A percentile compares a stretch with the other conserved stretches of the same genome.
These are phyloP conservation scores for Rhododendron griersonianum DNA, from an alignment of 148 eudicot genomes.

Conservation along the genomic window DNA sequence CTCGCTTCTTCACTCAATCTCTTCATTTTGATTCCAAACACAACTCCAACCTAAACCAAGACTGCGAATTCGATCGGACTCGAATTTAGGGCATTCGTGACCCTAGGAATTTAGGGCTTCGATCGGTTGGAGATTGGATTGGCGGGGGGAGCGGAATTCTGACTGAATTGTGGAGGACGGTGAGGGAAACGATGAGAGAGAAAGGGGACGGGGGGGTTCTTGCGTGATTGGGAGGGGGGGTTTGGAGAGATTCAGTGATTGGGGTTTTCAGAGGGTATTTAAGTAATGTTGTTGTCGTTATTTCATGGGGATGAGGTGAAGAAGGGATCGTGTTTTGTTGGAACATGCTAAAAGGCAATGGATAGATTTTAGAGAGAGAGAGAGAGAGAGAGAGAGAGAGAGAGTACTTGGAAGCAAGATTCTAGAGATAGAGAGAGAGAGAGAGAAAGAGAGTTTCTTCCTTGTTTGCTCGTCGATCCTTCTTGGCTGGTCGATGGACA, in stretches of 20 bases:
- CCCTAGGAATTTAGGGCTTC: background rate
- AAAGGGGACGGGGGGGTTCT: background rate
- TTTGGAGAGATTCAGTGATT: background rate
- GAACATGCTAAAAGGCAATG: background rate
- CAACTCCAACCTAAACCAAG: background rate
- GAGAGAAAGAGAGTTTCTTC: background rate
- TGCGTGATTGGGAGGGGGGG: background rate
- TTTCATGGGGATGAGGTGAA: background rate
- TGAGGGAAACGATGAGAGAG: background rate
- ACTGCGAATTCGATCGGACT: background rate
- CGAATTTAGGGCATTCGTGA: background rate
- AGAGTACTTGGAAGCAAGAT: background rate
- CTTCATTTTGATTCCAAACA: background rate
- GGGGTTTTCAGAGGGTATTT: background rate
- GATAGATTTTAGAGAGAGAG: background rate
- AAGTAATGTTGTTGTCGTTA: background rate
- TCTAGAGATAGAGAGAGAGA: background rate
- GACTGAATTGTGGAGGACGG: background rate
- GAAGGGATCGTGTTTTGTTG: background rate
- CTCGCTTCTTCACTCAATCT: background rate
- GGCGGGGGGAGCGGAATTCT: background rate
- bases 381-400: background rate
- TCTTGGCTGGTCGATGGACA: background rate
- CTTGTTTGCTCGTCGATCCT: background rate
- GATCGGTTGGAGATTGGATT: background rate